Evolutionary conservation across 352 stramenopile genomes (phyloP), one percentile per base, ranked within the genome.

Genomic region (Blastocystis sp.): DNA sequence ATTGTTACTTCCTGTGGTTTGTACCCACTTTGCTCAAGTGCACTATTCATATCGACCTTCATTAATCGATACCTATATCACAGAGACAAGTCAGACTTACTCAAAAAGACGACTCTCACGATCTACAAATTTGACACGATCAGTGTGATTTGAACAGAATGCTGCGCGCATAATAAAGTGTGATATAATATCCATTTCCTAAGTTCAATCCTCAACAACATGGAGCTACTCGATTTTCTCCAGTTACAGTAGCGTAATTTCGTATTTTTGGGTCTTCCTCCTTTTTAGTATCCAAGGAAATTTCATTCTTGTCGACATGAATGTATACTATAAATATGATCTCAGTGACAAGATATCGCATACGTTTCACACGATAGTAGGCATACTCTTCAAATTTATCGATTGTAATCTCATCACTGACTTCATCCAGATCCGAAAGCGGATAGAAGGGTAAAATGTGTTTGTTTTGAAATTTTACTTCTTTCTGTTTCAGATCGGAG

Each of bases 111-210:
- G 53, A 42, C 27, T 64, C n/a, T 84, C 73, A 42, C 44, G 73
- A 22, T 66, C 44, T 27, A 84, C 48, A 30, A 84, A 84, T 17
- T 68, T 66, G 11, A 58, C 27, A 33, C 33, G 24, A 42, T 84
- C 73, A 19, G 48, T 33, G 27, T 62, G 4, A 6, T 64, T 84
- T 64, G 48, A 68, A 69, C 53, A 64, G 27, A 84, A 84, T 30
- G 73, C 73, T 19, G 73, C 73, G 17, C 73, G 48, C 53, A 84
- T 66, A n/a, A 84, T 84, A 24, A 84, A 84, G 27, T 84, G 73
- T 37, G 73, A 84, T 27, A 84, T 84, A 17, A 84, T 35, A 66
- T 84, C 73, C 40, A 54, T 51, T 27, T 84, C 73, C 73, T 84
- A 48, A 1, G 24, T 42, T 17, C 48, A 33, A 69, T 15, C 24